Base-by-base conservation (phyloP, 177 flowering plant genomes). In the Telopea speciosissima region DNA sequence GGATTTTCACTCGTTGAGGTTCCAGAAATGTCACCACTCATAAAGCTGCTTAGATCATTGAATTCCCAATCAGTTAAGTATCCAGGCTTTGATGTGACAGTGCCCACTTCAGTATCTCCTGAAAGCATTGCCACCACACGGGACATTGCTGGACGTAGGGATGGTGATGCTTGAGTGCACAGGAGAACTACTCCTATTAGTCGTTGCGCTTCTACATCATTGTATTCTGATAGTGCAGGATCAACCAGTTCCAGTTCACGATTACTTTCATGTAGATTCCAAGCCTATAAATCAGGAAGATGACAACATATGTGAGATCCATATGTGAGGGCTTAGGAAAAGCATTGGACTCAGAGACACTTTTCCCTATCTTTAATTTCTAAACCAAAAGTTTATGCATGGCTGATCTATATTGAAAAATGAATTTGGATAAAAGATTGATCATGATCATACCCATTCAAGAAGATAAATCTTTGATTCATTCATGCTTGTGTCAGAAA, bases 111-210 rank as follows among this genome's bases (percentile, higher is more conserved):
- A 16, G 70, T 66, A 66, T 89, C 87, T 67, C 89, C 88, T 11
- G 80, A 61, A 33, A 88, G 76, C 89, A 88, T 88, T 40, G 79
- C 82, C 63, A 85, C 80, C 22, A 82, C 89, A 22, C 89, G 83
- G 8, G 88, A 83, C 89, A 86, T 88, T 24, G 85, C 25, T 24
- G 89, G 91, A 0, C 88, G 75, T 21, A 74, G 59, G 24, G 62
- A 24, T 44, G 87, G 91, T 16, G 83, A 80, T 28, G 91, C 72
- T 67, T 87, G 91, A 44, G 83, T 87, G 79, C 91, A 87, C 74
- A 87, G 40, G 49, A 87, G 84, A 24, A 79, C 80, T 8, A 87
- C 69, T 66, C 84, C 79, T 52, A 86, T 70, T 24, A 86, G 33
- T n/a, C 85, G 69, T 33, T 63, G 69, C 3, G 74, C 87, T 75